A percentile compares a stretch with the other conserved stretches of the same genome.
Evolutionary conservation across 257 asterid species (phyloP).

Genomic region (Mitragyna speciosa): DNA sequence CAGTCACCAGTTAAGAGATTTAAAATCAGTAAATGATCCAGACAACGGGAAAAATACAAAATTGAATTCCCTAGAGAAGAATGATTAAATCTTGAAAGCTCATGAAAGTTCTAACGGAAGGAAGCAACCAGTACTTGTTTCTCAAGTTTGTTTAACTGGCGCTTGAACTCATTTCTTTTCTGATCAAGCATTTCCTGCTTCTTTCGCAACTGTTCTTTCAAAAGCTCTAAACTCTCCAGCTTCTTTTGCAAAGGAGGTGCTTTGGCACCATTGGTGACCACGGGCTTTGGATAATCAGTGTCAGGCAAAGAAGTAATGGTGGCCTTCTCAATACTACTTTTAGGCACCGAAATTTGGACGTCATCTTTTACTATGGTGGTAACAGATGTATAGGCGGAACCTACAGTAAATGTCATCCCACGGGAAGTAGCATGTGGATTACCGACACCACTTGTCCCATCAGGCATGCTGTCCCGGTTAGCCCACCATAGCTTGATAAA

Average conservation of each 20-base stretch:
- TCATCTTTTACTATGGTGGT: conserved; percentile 53
- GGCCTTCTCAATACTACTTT: conserved; percentile 36
- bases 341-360: conserved; percentile 38
- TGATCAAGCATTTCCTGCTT: conserved; percentile 97
- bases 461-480: conserved; percentile 80
- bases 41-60: background rate
- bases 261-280: conserved; percentile 48
- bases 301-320: conserved; percentile 38
- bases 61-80: background rate
- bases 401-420: conserved; percentile 30
- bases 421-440: conserved; percentile 31
- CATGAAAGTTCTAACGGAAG: conserved; percentile 15
- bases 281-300: conserved; percentile 46
- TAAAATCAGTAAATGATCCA: background rate
- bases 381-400: conserved; percentile 36
- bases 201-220: conserved; percentile 93
- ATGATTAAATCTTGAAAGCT: background rate
- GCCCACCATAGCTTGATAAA: conserved; percentile 98
- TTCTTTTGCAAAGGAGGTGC: conserved; percentile 68
- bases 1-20: background rate
- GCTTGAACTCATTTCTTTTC: conserved; percentile 79
- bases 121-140: conserved; percentile 64
- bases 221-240: conserved; percentile 71
- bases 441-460: conserved; percentile 45
- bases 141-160: conserved; percentile 66